Evolutionary conservation across 371 early-diverging fungal species (phyloP), one percentile per base, ranked within the genome.

Genomic region (Mortierella sp.): DNA sequence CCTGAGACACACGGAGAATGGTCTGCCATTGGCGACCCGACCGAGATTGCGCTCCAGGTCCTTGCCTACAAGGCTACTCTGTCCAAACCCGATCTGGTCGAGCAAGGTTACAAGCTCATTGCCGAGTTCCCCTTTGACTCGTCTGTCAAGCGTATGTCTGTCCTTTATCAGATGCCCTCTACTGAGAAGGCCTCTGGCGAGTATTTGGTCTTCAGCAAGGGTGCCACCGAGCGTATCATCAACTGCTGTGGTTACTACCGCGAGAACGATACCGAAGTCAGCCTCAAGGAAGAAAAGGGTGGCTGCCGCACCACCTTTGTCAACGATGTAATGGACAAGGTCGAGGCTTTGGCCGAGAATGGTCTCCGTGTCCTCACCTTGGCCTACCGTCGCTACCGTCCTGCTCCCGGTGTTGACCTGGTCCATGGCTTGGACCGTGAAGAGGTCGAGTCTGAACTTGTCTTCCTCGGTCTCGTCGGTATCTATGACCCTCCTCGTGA

Each of bases 401-500:
- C 66, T 7, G n/a, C 85, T 52, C 62, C 55, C 3, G 64, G 47
- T 30, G 53, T 51, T 25, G 72, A 64, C 14, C 65, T 67, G 16
- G 71, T 83, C 52, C 84, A 86, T 67, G 88, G 87, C 30, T 85
- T 83, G 55, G 77, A 80, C 21, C 90, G 92, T 60, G 90, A 90
- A 21, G 62, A 74, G 2, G 74, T 92, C 28, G 99, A 98, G 77
- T 75, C 80, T 46, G 84, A 94, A 29, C 88, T 98, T 81, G 83
- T 84, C 3, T 97, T 97, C 74, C 80, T 98, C 21, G 98, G 98
- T 1, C 84, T 98, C 11, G 94, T 96, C 57, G 97, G 97, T 50
- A 89, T 99, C 50, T 94, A 95, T 74, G 99, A 97, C 75, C 98
- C 98, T 26, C 96, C 98, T 28, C 93, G 94, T n/a, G 82, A 84